Evolutionary conservation across 2,329 filamentous ascomycete species (phyloP).

Genomic region (Sarocladium oryzae): DNA sequence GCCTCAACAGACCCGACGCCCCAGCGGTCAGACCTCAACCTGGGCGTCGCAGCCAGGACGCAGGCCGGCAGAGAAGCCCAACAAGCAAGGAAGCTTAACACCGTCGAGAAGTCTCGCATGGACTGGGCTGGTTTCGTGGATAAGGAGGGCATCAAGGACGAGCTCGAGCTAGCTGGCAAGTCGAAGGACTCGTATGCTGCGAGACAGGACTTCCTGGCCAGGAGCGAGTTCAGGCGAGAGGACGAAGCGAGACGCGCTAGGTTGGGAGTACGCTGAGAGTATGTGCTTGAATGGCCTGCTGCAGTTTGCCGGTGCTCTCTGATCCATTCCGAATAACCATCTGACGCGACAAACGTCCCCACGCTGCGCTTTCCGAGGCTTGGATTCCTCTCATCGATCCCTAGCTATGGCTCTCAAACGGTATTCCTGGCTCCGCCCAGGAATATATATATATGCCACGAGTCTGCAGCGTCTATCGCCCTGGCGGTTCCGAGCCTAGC

Average conservation of each 20-base stretch:
- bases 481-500: too few relatives aligned
- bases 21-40: constrained; percentile 50
- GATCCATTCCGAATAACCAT: too few relatives aligned
- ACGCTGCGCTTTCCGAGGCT: too few relatives aligned
- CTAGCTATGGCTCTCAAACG: too few relatives aligned
- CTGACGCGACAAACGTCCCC: neutral
- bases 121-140: constrained; percentile 69
- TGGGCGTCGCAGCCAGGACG: constrained; percentile 44
- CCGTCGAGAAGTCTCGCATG: constrained; percentile 66
- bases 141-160: constrained; percentile 64
- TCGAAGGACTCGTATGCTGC: constrained; percentile 58
- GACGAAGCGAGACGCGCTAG: constrained; percentile 52
- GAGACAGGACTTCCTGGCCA: constrained; percentile 57
- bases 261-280: constrained; percentile 28
- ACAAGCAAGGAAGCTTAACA: constrained; percentile 60
- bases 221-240: constrained; percentile 57
- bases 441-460: too few relatives aligned
- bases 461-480: too few relatives aligned
- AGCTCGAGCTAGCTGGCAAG: constrained; percentile 57
- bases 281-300: neutral
- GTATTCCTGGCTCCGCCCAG: too few relatives aligned
- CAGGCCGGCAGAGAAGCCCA: constrained; percentile 42
- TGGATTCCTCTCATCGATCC: too few relatives aligned
- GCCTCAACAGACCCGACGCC: constrained; percentile 31
- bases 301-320: too few relatives aligned